Conservation (phyloP, 805 yeast genomes). For the Nakazawaea holstii region DNA sequence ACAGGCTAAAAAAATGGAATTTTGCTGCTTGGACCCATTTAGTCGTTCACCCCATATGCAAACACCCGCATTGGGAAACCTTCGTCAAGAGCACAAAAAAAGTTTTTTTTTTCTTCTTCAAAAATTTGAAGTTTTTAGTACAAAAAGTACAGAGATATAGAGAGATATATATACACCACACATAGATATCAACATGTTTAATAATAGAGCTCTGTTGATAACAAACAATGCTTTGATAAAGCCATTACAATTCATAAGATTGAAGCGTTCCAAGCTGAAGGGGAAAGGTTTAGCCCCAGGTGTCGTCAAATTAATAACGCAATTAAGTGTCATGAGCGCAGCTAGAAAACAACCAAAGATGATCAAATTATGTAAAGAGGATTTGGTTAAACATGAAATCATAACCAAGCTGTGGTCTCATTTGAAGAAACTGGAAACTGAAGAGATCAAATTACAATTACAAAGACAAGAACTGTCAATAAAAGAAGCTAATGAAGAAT, state of each 20-base stretch:
- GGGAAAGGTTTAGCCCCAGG: slow-evolving; percentile 35
- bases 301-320: slow-evolving; percentile 25
- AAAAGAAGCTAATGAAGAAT: slow-evolving; percentile 65
- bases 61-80: too few relatives aligned
- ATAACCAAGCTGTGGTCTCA: slow-evolving; percentile 80
- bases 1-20: background rate
- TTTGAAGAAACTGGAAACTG: slow-evolving; percentile 47
- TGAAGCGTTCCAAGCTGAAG: slow-evolving; percentile 40
- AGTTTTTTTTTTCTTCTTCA: too few relatives aligned
- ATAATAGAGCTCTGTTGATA: background rate
- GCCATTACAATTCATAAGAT: slow-evolving; percentile 30
- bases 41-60: too few relatives aligned
- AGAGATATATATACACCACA: background rate
- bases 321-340: slow-evolving; percentile 80
- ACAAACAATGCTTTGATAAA: background rate
- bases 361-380: slow-evolving; percentile 72
- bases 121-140: too few relatives aligned
- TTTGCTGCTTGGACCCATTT: too few relatives aligned
- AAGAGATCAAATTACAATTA: slow-evolving; percentile 34
- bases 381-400: slow-evolving; percentile 76
- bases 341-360: slow-evolving; percentile 83
- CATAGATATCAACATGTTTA: background rate
- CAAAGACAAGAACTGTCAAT: slow-evolving; percentile 61
- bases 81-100: too few relatives aligned
- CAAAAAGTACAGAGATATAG: background rate